These are phyloP conservation scores for Coemansia sp. DNA, from an alignment of 192 early-diverging fungal genomes.

Conservation along the genomic window DNA sequence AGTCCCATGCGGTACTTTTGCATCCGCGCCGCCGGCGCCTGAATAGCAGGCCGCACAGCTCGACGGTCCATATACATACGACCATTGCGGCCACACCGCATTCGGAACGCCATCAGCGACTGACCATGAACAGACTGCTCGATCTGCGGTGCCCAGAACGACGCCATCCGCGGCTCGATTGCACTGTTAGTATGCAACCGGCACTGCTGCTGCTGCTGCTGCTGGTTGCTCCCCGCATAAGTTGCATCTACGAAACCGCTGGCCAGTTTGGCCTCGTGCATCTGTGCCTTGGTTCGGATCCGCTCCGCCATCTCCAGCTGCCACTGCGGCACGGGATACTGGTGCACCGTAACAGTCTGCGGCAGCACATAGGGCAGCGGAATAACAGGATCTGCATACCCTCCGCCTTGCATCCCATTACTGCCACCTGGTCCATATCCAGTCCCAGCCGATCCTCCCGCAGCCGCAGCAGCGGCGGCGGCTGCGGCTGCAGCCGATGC, in stretches of 20 bases:
- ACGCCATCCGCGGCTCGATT: conserved; percentile 8
- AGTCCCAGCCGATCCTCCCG: conserved; percentile 1
- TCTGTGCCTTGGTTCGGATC: conserved; percentile 12
- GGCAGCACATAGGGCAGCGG: conserved; percentile 41
- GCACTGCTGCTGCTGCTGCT: no score
- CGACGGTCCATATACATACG: conserved; percentile 46
- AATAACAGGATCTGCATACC: conserved; percentile 12
- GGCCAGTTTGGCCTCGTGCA: conserved; percentile 13
- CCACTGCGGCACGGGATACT: conserved; percentile 26
- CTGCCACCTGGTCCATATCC: background rate
- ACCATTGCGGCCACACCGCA: conserved; percentile 39
- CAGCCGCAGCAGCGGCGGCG: background rate
- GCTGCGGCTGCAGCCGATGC: conserved; percentile 21
- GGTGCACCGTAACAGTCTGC: conserved; percentile 33
- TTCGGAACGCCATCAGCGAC: conserved; percentile 28
- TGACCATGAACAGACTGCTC: background rate
- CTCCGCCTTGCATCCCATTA: background rate
- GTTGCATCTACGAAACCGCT: conserved; percentile 43
- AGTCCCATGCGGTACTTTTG: conserved; percentile 35
- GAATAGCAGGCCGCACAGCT: conserved; percentile 1
- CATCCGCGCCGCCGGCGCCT: conserved; percentile 1
- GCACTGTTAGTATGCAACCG: conserved; percentile 14
- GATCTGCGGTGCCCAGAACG: conserved; percentile 29
- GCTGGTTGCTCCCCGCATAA: conserved; percentile 12
- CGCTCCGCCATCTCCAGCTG: conserved; percentile 23